These are phyloP conservation scores for Elsinoe necatrix DNA, from an alignment of 2,329 filamentous ascomycete species.

Conservation along the genomic window DNA sequence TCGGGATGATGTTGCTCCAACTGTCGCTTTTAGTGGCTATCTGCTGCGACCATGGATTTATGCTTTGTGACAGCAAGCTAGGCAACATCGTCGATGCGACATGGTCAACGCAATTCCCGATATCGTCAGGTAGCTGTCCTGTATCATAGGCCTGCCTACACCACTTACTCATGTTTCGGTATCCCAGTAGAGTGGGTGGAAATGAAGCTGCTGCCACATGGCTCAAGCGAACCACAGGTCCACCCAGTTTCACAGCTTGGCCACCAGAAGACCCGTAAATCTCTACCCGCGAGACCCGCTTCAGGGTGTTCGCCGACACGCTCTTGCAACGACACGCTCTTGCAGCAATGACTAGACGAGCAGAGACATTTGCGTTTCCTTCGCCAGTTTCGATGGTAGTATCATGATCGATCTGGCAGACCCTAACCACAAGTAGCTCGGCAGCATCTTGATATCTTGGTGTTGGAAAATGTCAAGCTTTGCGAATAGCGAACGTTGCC, in stretches of 20 bases:
- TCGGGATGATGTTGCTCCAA: conserved; percentile 12
- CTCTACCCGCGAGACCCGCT: not conserved
- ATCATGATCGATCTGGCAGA: no score
- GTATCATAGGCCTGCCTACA: not conserved
- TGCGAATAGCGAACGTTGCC: no score
- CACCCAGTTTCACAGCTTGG: conserved; percentile 9
- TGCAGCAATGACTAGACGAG: no score
- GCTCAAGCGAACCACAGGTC: conserved; percentile 1
- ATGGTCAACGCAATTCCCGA: not conserved
- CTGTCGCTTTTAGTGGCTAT: not conserved
- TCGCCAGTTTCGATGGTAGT: no score
- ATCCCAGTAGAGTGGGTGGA: conserved; percentile 5
- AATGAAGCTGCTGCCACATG: conserved; percentile 8
- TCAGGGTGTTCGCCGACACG: not conserved
- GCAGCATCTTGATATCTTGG: no score
- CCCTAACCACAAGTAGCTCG: no score
- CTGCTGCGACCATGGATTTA: not conserved
- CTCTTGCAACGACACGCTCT: not conserved
- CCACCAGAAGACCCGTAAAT: not conserved
- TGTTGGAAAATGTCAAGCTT: no score
- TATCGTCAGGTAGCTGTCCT: not conserved
- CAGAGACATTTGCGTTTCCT: no score
- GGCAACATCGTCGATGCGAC: conserved; percentile 4
- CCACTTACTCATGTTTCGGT: not conserved
- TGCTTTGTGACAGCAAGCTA: not conserved